phyloP scores from a whole-genome alignment of 202 grass and related monocot genomes.

The Brachypodium distachyon region DNA sequence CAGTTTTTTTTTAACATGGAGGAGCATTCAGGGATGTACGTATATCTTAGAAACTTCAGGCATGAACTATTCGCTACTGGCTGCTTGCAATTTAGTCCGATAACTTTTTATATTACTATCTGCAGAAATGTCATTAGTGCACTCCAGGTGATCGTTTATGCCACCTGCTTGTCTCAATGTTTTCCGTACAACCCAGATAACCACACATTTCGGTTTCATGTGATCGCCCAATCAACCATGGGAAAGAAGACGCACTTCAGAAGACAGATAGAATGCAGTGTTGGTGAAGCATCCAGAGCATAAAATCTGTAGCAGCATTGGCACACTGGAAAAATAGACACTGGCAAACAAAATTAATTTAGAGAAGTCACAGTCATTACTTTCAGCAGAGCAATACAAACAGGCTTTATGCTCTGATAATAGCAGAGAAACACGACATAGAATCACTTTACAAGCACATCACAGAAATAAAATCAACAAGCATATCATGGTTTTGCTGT shows the following conservation, averaged over 20 bases:
- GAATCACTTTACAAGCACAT: neutral
- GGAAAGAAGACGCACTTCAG: neutral
- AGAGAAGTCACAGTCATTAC: neutral
- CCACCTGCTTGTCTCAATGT: neutral
- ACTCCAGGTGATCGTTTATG: neutral
- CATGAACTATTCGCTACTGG: neutral
- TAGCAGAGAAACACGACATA: neutral
- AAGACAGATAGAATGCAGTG: neutral
- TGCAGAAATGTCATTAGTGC: too few relatives aligned
- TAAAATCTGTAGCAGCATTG: neutral
- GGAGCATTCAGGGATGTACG: neutral
- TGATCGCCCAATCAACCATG: neutral
- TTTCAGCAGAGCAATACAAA: too few relatives aligned
- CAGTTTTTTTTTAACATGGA: conserved; percentile 27
- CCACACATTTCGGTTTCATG: neutral
- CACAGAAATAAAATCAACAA: neutral
- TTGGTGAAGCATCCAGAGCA: neutral
- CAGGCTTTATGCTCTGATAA: too few relatives aligned
- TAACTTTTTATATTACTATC: too few relatives aligned
- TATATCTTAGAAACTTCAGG: neutral
- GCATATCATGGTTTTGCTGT: conserved; percentile 9
- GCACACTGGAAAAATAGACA: neutral
- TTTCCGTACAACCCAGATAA: neutral
- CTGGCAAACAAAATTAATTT: neutral
- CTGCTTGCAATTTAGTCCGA: too few relatives aligned